Conservation (phyloP, 2,329 filamentous ascomycete genomes). For the Endoconidiophora polonica region DNA sequence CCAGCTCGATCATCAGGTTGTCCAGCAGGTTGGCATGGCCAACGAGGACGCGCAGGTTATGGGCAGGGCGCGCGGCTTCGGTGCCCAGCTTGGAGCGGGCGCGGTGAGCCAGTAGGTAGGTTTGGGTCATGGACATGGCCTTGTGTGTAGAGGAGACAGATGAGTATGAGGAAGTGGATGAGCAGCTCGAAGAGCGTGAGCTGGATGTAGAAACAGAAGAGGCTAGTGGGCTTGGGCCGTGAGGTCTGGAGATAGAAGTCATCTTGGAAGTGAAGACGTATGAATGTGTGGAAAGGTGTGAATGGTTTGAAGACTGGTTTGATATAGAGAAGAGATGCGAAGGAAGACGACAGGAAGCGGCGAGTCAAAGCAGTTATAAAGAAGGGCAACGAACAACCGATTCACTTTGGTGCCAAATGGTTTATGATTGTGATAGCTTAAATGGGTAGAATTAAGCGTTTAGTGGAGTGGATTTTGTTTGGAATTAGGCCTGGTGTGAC, state of each 20-base stretch:
- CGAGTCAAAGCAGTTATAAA: not conserved
- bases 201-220: constrained; percentile 16
- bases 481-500: no score
- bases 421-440: no score
- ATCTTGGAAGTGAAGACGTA: constrained; percentile 6
- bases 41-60: constrained; percentile 87
- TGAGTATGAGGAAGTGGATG: constrained; percentile 24
- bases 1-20: constrained; percentile 77
- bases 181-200: constrained; percentile 20
- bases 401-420: not conserved
- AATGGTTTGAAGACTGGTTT: not conserved
- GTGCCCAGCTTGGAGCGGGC: constrained; percentile 88
- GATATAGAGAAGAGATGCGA: not conserved
- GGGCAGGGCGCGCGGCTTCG: constrained; percentile 79
- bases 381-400: not conserved
- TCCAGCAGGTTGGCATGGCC: constrained; percentile 98
- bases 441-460: no score
- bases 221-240: constrained; percentile 10
- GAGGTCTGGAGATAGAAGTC: constrained; percentile 1
- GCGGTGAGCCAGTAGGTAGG: constrained; percentile 95
- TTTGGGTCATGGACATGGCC: constrained; percentile 95
- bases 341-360: not conserved
- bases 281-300: not conserved
- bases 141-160: constrained; percentile 36
- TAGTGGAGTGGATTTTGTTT: not conserved